Evolutionary conservation across 768 basidiomycete species (phyloP), one percentile per base, ranked within the genome.

Genomic region (Xanthoconium purpureum): DNA sequence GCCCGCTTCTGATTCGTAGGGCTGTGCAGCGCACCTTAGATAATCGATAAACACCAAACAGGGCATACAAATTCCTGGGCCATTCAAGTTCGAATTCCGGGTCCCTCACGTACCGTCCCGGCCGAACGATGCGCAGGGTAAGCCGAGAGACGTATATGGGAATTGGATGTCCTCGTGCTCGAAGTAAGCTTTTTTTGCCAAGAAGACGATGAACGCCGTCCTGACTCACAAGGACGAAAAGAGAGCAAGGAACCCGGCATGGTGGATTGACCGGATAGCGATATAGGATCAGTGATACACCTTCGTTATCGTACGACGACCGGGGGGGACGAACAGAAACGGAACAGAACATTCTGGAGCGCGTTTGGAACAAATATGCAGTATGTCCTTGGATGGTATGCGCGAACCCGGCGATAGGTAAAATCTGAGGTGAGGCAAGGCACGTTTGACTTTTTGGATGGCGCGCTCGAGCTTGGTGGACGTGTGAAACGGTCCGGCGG

Each of bases 401-500:
- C 37, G 24, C 47, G 32, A 37, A 24, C 17, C 36, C 29, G 3
- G 39, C 3, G 43, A 61, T 46, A 12, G 4, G 38, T 20, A 20
- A 24, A 24, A 2, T 24, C 24, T 24, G 54, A 37, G 20, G 8
- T 24, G 13, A 6, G 38, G 35, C 24, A 56, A 24, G 47, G 50
- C 35, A 52, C 24, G 30, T 63, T 62, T 63, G 43, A 49, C 40
- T 52, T 54, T 42, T 63, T 59, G 61, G 39, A 39, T 32, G 37
- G 1, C 10, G 44, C 30, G 42, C 47, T 54, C 46, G 52, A 54
- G 39, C 2, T 20, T 30, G 30, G 24, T 37, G 10, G 51, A 36
- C 54, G 63, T 63, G 63, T 48, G 62, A 63, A 63, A 14, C 36
- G 35, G 43, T 24, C 50, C 33, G 47, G 62, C 47, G 50, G 52